Evolutionary conservation across 2,329 filamentous ascomycete genomes (phyloP), one percentile per base, ranked within the genome.

Genomic region (Emergomyces orientalis): DNA sequence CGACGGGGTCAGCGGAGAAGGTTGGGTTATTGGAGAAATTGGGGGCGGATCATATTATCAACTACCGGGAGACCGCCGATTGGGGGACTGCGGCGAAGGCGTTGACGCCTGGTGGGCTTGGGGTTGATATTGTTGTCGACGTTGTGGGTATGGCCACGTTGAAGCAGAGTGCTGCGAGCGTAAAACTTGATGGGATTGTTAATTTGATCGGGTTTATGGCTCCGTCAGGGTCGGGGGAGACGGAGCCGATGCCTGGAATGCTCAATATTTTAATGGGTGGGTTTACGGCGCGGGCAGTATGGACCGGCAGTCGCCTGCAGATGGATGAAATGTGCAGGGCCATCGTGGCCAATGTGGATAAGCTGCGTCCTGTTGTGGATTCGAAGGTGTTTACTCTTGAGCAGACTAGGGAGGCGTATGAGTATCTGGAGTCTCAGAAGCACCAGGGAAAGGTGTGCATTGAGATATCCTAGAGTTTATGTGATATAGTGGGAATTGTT

Each of bases 41-140:
- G 2, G 84, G 85, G 1, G 84, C 81, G 0, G 75, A 78, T 47
- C 73, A 80, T 56, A 76, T 79, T 2, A 77, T 87, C 69, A 86
- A 86, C 71, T 87, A 87, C 72, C 78, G 76, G 25, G 75, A 72
- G 1, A 76, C 73, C 1, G 73, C 79, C 0, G 75, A 81, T 13
- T 87, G 85, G 85, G 81, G 84, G 7, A 68, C 72, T 0, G 77
- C 77, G 27, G 83, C 83, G 4, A 76, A 80, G 63, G 71, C 73
- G 4, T 68, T 77, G 11, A 79, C 77, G 0, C 45, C 45, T 47
- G 75, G 73, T 17, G 72, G 72, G 0, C 68, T 72, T 13, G 83
- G 82, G 25, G 82, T 79, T 2, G 81, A 85, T 71, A 74, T 83
- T 54, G 79, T 86, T 59, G 77, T 86, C 64, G 84, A 86, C 67